Base-by-base conservation (phyloP, 768 basidiomycete species). In the Amanita pallidorosea region DNA sequence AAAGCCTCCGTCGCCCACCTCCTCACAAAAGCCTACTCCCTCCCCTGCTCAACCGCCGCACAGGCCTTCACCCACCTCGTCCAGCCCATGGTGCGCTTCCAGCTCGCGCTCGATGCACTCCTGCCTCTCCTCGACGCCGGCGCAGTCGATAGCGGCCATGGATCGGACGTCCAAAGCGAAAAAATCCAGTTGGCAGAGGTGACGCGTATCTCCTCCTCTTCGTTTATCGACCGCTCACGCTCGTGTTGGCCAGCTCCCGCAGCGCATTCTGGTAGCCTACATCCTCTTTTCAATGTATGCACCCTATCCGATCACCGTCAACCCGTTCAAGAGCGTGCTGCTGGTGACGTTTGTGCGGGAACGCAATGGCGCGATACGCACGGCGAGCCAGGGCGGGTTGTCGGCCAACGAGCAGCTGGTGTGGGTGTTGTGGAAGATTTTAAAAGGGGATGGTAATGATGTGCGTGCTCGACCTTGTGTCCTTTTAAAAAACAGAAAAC, bases 361-460 rank as follows among this genome's bases (percentile, higher is more conserved):
- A 67, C 71, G 83, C 57, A 78, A 80, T 57, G 68, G 71, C 58
- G 84, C 86, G 18, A 67, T 76, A 45, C 66, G 60, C 45, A 61
- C 78, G 47, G 68, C 81, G n/a, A 69, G 70, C 31, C 63, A 67
- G 15, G 70, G 71, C n/a, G 71, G 67, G 17, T 72, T 75, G 23
- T 71, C 72, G 53, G 72, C 77, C 46, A 86, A 80, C 61, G 86
- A 88, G 60, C 87, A 87, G 58, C 68, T 89, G 45, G 83, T 88
- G 35, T 89, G 87, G 85, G 87, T 89, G 40, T 70, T 89, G 53
- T 89, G 86, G 86, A 89, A 89, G 67, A 85, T 89, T 51, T 67
- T 89, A 49, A 85, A 80, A 63, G 88, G 87, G 47, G 85, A 88
- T 61, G 87, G 87, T 17, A 81, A 79, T 53, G 86, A 89, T 71